phyloP scores from a whole-genome alignment of 1,284 basidiomycete genomes.

The Ustilago crameri region DNA sequence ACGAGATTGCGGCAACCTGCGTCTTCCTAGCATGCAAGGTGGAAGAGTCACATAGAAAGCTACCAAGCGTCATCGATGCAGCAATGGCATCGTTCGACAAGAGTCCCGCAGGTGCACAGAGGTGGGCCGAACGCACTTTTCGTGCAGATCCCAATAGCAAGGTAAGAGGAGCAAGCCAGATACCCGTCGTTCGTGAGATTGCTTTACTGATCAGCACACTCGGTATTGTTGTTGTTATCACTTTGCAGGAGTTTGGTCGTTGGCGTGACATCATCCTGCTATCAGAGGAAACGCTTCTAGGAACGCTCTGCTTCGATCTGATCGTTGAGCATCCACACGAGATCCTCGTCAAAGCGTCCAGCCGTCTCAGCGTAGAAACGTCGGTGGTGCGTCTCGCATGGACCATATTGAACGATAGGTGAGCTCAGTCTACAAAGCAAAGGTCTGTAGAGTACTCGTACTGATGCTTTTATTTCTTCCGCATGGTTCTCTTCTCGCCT shows the following conservation, averaged over 20 bases:
- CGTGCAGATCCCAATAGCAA: conserved; percentile 44
- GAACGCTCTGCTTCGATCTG: conserved; percentile 91
- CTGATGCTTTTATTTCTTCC: not conserved
- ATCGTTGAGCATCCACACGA: conserved; percentile 82
- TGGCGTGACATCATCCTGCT: conserved; percentile 78
- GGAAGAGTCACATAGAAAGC: conserved; percentile 85
- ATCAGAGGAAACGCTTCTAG: conserved; percentile 84
- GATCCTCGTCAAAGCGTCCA: conserved; percentile 56
- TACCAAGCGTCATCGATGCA: conserved; percentile 83
- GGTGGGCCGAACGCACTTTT: conserved; percentile 56
- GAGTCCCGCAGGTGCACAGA: conserved; percentile 70
- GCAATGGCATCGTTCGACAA: conserved; percentile 76
- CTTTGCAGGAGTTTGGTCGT: conserved; percentile 68
- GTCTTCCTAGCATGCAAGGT: conserved; percentile 92
- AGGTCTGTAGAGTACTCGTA: not conserved
- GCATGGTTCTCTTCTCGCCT: not conserved
- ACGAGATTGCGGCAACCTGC: conserved; percentile 84
- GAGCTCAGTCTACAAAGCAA: conserved; percentile 3
- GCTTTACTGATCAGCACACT: not conserved
- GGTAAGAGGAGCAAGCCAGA: no score
- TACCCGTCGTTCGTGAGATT: no score
- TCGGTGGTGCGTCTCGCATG: conserved; percentile 52
- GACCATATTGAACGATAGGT: conserved; percentile 58
- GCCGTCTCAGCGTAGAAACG: conserved; percentile 45
- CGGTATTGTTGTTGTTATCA: not conserved